Evolutionary conservation across 2,329 filamentous ascomycete genomes (phyloP).

Genomic region (Alternaria alternata): DNA sequence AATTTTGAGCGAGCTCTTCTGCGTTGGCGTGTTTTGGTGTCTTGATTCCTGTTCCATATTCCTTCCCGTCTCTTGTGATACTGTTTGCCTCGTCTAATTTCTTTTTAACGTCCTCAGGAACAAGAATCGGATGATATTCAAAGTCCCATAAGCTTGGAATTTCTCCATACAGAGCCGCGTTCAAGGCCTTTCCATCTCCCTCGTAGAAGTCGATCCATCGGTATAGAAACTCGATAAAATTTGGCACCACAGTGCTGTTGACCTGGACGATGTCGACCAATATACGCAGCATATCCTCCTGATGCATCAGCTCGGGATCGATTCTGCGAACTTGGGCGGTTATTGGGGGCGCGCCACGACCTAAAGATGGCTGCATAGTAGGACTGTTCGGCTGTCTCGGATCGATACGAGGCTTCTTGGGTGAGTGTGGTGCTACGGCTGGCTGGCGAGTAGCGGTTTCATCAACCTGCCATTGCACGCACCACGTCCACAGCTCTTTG

Average conservation of each 20-base stretch:
- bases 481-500: conserved; percentile 46
- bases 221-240: conserved; percentile 48
- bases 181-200: conserved; percentile 43
- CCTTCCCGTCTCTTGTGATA: not conserved
- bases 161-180: conserved; percentile 42
- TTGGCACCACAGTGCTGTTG: conserved; percentile 38
- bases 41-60: not conserved
- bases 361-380: conserved; percentile 6
- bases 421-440: conserved; percentile 13
- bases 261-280: conserved; percentile 45
- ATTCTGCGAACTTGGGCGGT: conserved; percentile 31
- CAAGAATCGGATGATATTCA: conserved; percentile 39
- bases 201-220: conserved; percentile 44
- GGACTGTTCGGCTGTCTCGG: not conserved
- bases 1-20: conserved; percentile 24
- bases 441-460: conserved; percentile 1
- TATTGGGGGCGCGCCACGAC: conserved; percentile 15
- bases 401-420: conserved; percentile 37
- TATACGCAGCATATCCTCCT: conserved; percentile 41
- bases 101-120: conserved; percentile 22
- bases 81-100: not conserved
- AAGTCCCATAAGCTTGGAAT: conserved; percentile 49
- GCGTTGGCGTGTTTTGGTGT: conserved; percentile 4
- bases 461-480: conserved; percentile 43
- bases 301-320: conserved; percentile 33